Evolutionary conservation across 352 stramenopile species (phyloP).

Genomic region (Pythium coloratum): DNA sequence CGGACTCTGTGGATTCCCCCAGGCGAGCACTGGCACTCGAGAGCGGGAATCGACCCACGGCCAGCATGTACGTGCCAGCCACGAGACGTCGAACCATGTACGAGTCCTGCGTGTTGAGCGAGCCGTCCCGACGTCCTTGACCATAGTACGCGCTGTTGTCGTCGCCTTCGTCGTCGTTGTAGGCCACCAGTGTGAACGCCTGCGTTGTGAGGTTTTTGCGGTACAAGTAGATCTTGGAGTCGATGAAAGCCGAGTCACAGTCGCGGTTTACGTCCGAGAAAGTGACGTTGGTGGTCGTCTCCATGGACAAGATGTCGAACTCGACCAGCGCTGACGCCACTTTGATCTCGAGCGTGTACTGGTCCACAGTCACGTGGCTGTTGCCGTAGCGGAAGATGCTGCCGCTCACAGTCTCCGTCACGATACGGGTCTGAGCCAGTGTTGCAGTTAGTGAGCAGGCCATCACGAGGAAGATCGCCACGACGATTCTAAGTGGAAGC

Average conservation of each 20-base stretch:
- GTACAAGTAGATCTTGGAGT: slow-evolving; percentile 64
- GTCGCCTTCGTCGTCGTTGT: slow-evolving; percentile 66
- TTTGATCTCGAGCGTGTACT: slow-evolving; percentile 52
- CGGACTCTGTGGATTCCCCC: slow-evolving; percentile 34
- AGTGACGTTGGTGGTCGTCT: slow-evolving; percentile 48
- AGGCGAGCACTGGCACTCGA: slow-evolving; percentile 35
- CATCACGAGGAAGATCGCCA: background rate
- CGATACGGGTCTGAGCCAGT: background rate
- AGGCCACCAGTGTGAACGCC: slow-evolving; percentile 40
- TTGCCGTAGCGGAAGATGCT: slow-evolving; percentile 51
- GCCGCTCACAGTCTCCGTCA: slow-evolving; percentile 44
- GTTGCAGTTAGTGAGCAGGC: background rate
- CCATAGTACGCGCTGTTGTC: slow-evolving; percentile 51
- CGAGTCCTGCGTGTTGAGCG: slow-evolving; percentile 49
- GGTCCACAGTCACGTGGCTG: slow-evolving; percentile 55
- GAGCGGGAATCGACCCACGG: slow-evolving; percentile 60
- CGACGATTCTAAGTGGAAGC: background rate
- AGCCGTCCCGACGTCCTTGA: slow-evolving; percentile 44
- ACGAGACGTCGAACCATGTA: slow-evolving; percentile 55
- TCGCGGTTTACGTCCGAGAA: slow-evolving; percentile 65
- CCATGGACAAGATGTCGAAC: slow-evolving; percentile 68
- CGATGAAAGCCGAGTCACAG: slow-evolving; percentile 74
- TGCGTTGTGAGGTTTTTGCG: slow-evolving; percentile 23
- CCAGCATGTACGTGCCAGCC: slow-evolving; percentile 53
- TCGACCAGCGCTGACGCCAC: slow-evolving; percentile 47